These are phyloP conservation scores for Phytophthora pseudosyringae DNA, from an alignment of 352 stramenopile genomes.

Conservation along the genomic window DNA sequence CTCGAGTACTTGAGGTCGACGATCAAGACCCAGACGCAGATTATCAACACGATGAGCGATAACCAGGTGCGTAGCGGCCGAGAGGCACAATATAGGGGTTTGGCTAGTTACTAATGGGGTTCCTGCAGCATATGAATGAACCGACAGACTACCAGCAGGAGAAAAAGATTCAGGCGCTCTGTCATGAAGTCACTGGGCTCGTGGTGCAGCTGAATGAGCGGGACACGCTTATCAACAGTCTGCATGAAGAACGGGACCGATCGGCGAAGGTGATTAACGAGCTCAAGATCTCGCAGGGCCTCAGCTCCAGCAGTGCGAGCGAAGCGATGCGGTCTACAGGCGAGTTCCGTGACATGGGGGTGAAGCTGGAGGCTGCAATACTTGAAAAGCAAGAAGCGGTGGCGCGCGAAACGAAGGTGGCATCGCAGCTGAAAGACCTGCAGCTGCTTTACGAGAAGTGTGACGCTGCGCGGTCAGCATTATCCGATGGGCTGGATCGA, in stretches of 20 bases:
- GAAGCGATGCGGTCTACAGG: conserved; percentile 30
- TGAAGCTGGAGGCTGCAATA: conserved; percentile 40
- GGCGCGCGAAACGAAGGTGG: conserved; percentile 30
- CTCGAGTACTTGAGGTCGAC: conserved; percentile 54
- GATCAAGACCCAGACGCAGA: conserved; percentile 58
- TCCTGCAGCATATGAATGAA: conserved; percentile 36
- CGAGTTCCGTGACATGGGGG: conserved; percentile 36
- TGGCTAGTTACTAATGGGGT: conserved; percentile 7
- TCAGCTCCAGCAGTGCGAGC: conserved; percentile 37
- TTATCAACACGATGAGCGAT: conserved; percentile 60
- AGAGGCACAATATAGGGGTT: neutral
- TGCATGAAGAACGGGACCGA: conserved; percentile 59
- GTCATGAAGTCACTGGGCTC: conserved; percentile 59
- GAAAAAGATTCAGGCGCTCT: conserved; percentile 61
- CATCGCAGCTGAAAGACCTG: conserved; percentile 42
- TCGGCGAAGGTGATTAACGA: conserved; percentile 50
- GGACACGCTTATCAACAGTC: conserved; percentile 61
- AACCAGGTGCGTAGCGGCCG: conserved; percentile 38
- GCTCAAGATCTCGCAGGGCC: conserved; percentile 43
- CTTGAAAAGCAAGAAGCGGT: conserved; percentile 38
- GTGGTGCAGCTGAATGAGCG: conserved; percentile 64
- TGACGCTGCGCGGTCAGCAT: conserved; percentile 45
- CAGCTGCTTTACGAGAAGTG: conserved; percentile 53
- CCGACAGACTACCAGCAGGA: conserved; percentile 48
- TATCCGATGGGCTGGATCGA: conserved; percentile 53